Conservation (phyloP, 2,329 filamentous ascomycete species). For the Fusarium guadeloupense region DNA sequence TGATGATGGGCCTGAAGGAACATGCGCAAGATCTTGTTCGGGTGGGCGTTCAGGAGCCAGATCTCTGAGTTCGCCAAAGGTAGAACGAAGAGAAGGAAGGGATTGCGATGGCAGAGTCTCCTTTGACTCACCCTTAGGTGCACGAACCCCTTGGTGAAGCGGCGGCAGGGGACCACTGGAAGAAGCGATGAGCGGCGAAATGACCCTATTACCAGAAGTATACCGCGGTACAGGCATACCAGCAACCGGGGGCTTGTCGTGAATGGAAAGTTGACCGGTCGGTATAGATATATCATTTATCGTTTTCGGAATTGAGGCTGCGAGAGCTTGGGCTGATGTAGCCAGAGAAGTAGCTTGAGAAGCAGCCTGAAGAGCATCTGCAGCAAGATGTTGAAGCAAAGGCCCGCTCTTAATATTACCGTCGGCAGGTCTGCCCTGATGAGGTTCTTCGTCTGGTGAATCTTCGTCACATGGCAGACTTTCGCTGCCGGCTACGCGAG, state of each 20-base stretch:
- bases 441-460: conserved; percentile 33
- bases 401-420: conserved; percentile 35
- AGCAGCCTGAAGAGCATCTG: conserved; percentile 45
- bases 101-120: conserved; percentile 51
- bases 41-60: conserved; percentile 43
- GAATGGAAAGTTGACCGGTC: conserved; percentile 47
- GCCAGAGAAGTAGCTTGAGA: conserved; percentile 7
- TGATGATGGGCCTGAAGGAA: conserved; percentile 47
- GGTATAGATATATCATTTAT: conserved; percentile 44
- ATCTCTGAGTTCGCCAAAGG: conserved; percentile 49
- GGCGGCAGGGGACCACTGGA: conserved; percentile 49
- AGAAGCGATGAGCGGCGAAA: conserved; percentile 38
- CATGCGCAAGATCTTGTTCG: conserved; percentile 45
- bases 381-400: conserved; percentile 46
- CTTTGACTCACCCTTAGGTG: conserved; percentile 48
- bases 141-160: conserved; percentile 50
- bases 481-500: conserved; percentile 62
- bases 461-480: conserved; percentile 59
- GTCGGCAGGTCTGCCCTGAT: conserved; percentile 17
- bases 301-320: conserved; percentile 30
- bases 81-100: conserved; percentile 52
- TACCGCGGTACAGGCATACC: conserved; percentile 11
- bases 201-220: conserved; percentile 16
- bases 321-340: conserved; percentile 10
- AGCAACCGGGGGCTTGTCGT: conserved; percentile 43